Base-by-base conservation (phyloP, 2,329 filamentous ascomycete genomes). In the Arthrocladium fulminans region DNA sequence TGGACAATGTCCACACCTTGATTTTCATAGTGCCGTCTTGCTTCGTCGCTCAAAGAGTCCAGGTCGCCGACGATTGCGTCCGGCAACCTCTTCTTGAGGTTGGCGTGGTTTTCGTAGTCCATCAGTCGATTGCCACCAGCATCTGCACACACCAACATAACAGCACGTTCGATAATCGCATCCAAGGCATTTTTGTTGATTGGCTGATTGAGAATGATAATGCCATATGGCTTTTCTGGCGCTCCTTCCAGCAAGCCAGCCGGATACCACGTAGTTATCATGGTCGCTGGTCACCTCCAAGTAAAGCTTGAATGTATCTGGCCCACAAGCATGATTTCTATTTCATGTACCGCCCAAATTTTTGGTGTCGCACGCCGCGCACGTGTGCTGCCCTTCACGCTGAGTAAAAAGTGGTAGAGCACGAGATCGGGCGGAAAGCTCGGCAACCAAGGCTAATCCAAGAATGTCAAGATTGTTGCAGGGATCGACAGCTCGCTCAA, bases 11-110 rank as follows among this genome's bases (percentile, higher is more conserved):
- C 61, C 1, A 87, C 76, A n/a, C 52, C 65, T 45, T 75, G 72
- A 19, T 72, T 68, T 27, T 75, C 71, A 67, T 89, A 94, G 66
- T 84, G 83, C n/a, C 73, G 60, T 45, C 74, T 73, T 9, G 85
- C 76, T 10, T 77, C 67, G 8, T 78, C 71, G 2, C 69, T 69
- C 15, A 97, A 71, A 3, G 90, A 96, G 68, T 98, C 92, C 8
- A 98, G 75, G 63, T 98, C 92, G 40, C 92, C 92, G 57, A 94
- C 81, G 52, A 98, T 88, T 47, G 77, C 72, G 60, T 86, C 72
- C 1, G 88, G 78, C 49, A 80, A 71, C 61, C 79, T 52, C 23
- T 39, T 37, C 6, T 30, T 13, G 19, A 22, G 23, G 8, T 38
- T 38, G 15, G 12, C 10, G 20, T 34, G 45, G 32, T 43, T 22